Evolutionary conservation across 108 stramenopile species (phyloP).

Genomic region (Stephanodiscus minutulus): DNA sequence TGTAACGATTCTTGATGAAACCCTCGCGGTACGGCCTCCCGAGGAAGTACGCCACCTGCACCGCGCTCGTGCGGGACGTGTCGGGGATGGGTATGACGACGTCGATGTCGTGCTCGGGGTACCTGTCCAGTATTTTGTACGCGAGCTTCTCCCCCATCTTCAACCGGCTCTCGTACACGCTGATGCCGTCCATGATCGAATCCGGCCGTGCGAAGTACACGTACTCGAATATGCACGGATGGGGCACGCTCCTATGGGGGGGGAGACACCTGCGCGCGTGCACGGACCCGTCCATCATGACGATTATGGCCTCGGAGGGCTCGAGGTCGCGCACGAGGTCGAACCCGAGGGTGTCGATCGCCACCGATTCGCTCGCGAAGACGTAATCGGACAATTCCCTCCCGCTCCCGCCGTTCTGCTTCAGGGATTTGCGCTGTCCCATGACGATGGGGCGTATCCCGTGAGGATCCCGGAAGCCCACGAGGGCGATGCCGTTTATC

Average conservation of each 20-base stretch:
- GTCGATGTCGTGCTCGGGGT: conserved; percentile 96
- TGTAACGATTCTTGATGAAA: conserved; percentile 99
- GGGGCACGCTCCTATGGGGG: conserved; percentile 31
- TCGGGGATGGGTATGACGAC: conserved; percentile 99
- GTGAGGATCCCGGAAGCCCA: conserved; percentile 96
- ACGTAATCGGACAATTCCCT: conserved; percentile 71
- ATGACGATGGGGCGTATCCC: conserved; percentile 97
- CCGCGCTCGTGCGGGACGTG: conserved; percentile 92
- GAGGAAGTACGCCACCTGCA: conserved; percentile 90
- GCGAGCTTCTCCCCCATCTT: conserved; percentile 98
- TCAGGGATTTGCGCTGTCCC: conserved; percentile 69
- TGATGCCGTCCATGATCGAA: conserved; percentile 97
- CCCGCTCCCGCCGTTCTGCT: conserved; percentile 21
- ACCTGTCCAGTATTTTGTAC: conserved; percentile 66
- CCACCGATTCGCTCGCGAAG: conserved; percentile 96
- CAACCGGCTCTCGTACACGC: conserved; percentile 95
- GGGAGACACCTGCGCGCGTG: conserved; percentile 66
- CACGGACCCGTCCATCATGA: conserved; percentile 81
- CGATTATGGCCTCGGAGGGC: conserved; percentile 94
- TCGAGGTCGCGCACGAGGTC: conserved; percentile 88
- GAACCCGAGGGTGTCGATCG: conserved; percentile 97
- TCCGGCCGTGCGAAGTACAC: conserved; percentile 99
- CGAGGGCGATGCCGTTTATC: conserved; percentile 94
- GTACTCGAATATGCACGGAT: conserved; percentile 99
- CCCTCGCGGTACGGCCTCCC: conserved; percentile 95